Evolutionary conservation across 371 early-diverging fungal genomes (phyloP).

Genomic region (Sporodiniella umbellata): DNA sequence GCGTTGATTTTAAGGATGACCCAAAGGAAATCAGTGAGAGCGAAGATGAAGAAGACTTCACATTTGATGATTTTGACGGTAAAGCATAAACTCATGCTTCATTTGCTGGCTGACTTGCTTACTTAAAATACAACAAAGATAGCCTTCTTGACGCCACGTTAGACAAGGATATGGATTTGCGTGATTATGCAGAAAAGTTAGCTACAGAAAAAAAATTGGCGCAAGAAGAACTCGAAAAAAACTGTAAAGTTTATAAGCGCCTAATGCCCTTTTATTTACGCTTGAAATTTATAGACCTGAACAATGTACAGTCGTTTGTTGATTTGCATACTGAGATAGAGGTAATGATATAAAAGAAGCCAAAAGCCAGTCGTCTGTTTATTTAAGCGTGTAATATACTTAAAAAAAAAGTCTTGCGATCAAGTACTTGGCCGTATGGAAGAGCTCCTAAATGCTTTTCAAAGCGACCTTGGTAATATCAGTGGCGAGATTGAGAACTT

Average conservation of each 20-base stretch:
- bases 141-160: slow-evolving; percentile 76
- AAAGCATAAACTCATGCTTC: not conserved
- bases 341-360: slow-evolving; percentile 20
- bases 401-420: slow-evolving; percentile 71
- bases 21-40: slow-evolving; percentile 9
- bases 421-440: slow-evolving; percentile 87
- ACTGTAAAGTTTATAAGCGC: slow-evolving; percentile 50
- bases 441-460: slow-evolving; percentile 74
- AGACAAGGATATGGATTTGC: slow-evolving; percentile 80
- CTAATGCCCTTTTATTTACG: not conserved
- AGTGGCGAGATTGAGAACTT: slow-evolving; percentile 82
- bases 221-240: slow-evolving; percentile 70
- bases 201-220: slow-evolving; percentile 66
- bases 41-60: slow-evolving; percentile 38
- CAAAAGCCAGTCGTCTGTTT: too few species aligned
- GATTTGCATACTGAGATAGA: slow-evolving; percentile 72
- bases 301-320: slow-evolving; percentile 64
- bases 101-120: too few species aligned
- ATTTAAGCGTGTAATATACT: too few species aligned
- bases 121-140: slow-evolving; percentile 57
- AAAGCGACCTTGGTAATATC: slow-evolving; percentile 83
- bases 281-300: slow-evolving; percentile 50
- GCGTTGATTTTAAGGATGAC: not conserved
- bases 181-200: slow-evolving; percentile 80
- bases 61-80: slow-evolving; percentile 60